Evolutionary conservation across 2,329 filamentous ascomycete genomes (phyloP), one percentile per base, ranked within the genome.

Genomic region (Metarhizium humberi): DNA sequence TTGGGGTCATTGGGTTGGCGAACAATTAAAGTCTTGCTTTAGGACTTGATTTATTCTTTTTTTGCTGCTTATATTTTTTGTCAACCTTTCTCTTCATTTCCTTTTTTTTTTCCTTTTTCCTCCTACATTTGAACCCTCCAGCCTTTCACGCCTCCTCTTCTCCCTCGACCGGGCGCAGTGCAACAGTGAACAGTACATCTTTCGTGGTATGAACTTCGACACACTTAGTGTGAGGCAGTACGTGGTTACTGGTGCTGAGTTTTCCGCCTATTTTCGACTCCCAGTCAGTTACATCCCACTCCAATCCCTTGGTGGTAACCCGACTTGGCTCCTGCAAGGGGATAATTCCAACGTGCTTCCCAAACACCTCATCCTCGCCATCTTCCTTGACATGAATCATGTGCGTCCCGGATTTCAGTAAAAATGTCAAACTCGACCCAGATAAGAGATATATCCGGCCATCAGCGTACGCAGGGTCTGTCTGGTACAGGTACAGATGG

Each of bases 251-350:
- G 56, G 89, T 92, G 67, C 88, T 92, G 57, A 92, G 66, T 61
- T 80, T 78, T 0, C 84, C 85, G 7, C 88, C 87, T 66, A 94
- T 87, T 63, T 81, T 77, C 1, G 88, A 96, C 60, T 80, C 73
- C 91, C 92, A 96, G 57, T 90, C 76, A 57, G 77, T 67, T 1
- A 99, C 88, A 71, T 99, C 91, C 94, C 94, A 99, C 67, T 95
- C 86, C 20, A 97, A 75, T 0, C 94, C 94, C 14, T 76, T 73
- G 0, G 90, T 95, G 7, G 84, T 86, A 62, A 99, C 90, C n/a
- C 78, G 70, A 50, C 88, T 86, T 3, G 85, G 82, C n/a, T 86
- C 88, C 55, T 85, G 87, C 25, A 97, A 73, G 0, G 94, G 94
- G 43, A 99, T 76, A 59, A 99, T 88, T 10, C 94, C 94, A 34